Conservation (phyloP, 129 eudicot genomes). For the Centaurea solstitialis region DNA sequence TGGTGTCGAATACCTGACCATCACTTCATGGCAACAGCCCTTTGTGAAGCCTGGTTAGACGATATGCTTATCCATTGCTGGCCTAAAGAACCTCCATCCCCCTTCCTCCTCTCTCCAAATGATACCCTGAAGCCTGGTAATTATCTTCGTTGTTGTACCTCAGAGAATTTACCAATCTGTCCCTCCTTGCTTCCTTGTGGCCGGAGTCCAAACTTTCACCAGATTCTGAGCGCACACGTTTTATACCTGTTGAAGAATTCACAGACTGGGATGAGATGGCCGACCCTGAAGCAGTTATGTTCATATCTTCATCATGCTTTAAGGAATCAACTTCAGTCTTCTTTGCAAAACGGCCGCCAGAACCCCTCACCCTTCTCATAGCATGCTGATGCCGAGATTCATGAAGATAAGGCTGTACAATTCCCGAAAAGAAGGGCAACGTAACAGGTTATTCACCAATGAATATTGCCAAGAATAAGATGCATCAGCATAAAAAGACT, state of each 20-base stretch:
- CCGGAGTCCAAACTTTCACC: slow-evolving; percentile 29
- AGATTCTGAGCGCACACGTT: slow-evolving; percentile 36
- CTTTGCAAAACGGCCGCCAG: slow-evolving; percentile 93
- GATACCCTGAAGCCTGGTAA: slow-evolving; percentile 22
- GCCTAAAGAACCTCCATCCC: slow-evolving; percentile 40
- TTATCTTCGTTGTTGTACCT: slow-evolving; percentile 28
- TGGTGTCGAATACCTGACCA: background rate
- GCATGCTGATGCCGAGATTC: slow-evolving; percentile 97
- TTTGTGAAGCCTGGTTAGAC: slow-evolving; percentile 44
- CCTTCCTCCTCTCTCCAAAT: slow-evolving; percentile 34
- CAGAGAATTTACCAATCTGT: slow-evolving; percentile 26
- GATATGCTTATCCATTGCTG: slow-evolving; percentile 54
- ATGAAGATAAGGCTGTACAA: slow-evolving; percentile 84
- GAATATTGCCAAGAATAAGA: background rate
- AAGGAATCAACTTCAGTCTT: slow-evolving; percentile 45
- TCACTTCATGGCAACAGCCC: slow-evolving; percentile 67
- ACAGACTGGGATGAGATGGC: slow-evolving; percentile 31
- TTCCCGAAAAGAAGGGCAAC: background rate
- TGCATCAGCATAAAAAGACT: background rate
- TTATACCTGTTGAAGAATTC: slow-evolving; percentile 44
- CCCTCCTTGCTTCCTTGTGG: slow-evolving; percentile 19
- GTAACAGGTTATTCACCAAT: slow-evolving; percentile 1
- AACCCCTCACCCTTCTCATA: slow-evolving; percentile 72
- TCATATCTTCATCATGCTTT: slow-evolving; percentile 22
- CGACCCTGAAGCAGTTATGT: slow-evolving; percentile 26